phyloP scores from a whole-genome alignment of 768 basidiomycete genomes.

The Kwoniella dendrophila region DNA sequence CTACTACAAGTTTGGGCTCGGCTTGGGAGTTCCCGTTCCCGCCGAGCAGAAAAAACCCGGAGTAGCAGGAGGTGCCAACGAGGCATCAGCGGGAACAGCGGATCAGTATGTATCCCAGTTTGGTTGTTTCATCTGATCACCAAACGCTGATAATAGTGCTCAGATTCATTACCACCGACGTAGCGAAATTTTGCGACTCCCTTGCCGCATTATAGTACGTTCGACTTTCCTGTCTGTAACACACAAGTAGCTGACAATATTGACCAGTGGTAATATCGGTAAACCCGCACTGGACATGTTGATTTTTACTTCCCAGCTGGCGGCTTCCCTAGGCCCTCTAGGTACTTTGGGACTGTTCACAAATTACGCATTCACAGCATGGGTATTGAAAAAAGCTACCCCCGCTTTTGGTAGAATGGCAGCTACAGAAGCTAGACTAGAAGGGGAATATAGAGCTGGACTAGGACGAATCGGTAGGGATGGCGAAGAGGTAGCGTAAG shows the following conservation, averaged over 20 bases:
- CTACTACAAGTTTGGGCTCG: constrained; percentile 57
- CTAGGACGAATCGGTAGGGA: constrained; percentile 84
- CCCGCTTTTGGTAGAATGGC: constrained; percentile 91
- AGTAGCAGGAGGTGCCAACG: constrained; percentile 21
- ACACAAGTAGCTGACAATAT: neutral
- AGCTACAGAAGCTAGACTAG: constrained; percentile 79
- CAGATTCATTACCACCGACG: constrained; percentile 83
- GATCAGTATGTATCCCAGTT: constrained; percentile 65
- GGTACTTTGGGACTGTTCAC: constrained; percentile 77
- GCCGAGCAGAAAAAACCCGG: constrained; percentile 11
- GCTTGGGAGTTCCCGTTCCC: constrained; percentile 42
- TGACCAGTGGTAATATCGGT: constrained; percentile 78
- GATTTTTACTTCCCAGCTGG: constrained; percentile 89
- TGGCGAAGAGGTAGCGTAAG: constrained; percentile 87
- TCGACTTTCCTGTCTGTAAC: neutral
- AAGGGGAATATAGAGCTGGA: constrained; percentile 89
- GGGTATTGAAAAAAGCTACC: constrained; percentile 78
- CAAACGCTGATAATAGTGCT: neutral
- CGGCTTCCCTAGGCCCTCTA: constrained; percentile 79
- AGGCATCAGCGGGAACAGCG: constrained; percentile 64
- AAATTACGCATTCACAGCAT: constrained; percentile 84
- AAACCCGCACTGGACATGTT: constrained; percentile 89
- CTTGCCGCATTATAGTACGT: constrained; percentile 84
- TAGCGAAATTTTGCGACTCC: constrained; percentile 83
- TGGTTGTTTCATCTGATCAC: neutral